A percentile compares a stretch with the other conserved stretches of the same genome.
phyloP scores from a whole-genome alignment of 306 rosid species.

The Sesbania bispinosa region DNA sequence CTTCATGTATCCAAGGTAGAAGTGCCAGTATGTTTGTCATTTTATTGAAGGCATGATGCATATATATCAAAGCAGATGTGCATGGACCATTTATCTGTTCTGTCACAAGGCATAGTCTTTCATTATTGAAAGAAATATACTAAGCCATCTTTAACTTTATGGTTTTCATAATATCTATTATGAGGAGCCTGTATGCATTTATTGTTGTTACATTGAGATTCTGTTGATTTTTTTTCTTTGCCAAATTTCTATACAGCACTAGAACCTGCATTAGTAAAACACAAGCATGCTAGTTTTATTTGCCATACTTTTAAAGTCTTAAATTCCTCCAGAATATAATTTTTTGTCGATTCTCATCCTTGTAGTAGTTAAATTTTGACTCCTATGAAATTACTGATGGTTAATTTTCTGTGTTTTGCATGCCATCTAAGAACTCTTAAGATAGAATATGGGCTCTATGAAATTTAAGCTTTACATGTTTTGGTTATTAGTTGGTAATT shows the following conservation, averaged over 20 bases:
- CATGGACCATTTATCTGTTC: neutral
- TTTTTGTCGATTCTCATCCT: constrained; percentile 7
- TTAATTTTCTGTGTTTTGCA: constrained; percentile 17
- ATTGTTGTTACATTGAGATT: too few species aligned
- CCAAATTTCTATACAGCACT: too few species aligned
- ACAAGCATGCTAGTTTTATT: neutral
- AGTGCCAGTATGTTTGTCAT: constrained; percentile 8
- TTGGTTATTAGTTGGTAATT: constrained; percentile 16
- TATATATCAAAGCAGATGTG: constrained; percentile 12
- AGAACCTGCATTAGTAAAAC: neutral
- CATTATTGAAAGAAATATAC: neutral
- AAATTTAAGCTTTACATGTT: neutral
- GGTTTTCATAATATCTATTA: neutral
- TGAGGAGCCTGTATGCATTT: too few species aligned
- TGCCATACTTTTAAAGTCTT: neutral
- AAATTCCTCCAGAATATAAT: neutral
- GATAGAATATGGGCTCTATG: neutral
- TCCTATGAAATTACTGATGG: neutral
- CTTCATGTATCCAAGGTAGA: constrained; percentile 97
- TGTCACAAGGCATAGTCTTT: constrained; percentile 14
- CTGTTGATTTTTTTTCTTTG: too few species aligned
- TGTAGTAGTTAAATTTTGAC: neutral
- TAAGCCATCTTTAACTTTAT: neutral
- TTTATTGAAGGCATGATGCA: constrained; percentile 11
- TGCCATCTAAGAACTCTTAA: constrained; percentile 4